Conservation (phyloP, 352 stramenopile species). For the Thalassiosira mediterranea region DNA sequence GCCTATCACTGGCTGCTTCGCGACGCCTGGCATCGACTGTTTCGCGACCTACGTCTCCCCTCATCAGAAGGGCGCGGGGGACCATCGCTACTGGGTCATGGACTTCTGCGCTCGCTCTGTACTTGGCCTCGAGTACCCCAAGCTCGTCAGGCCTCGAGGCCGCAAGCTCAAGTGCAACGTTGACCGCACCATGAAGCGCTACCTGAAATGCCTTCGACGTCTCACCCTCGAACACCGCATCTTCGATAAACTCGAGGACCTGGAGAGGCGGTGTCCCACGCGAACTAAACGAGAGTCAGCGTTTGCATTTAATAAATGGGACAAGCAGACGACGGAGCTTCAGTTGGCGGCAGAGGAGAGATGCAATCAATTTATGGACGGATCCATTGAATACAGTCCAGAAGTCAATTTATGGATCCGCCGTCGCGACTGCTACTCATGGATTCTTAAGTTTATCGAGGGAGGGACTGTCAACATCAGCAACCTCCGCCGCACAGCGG, state of each 20-base stretch:
- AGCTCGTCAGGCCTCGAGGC: not conserved
- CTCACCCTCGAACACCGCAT: not conserved
- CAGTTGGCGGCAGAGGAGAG: conserved; percentile 1
- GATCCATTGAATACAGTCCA: conserved; percentile 3
- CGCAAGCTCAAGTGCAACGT: not conserved
- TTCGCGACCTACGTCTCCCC: not conserved
- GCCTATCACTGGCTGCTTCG: conserved; percentile 1
- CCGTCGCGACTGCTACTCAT: not conserved
- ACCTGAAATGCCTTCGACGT: not conserved
- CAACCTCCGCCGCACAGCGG: not conserved
- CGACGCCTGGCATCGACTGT: not conserved
- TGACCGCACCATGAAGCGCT: not conserved
- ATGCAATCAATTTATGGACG: not conserved
- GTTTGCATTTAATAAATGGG: conserved; percentile 4
- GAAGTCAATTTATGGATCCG: not conserved
- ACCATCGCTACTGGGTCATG: not conserved
- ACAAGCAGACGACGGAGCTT: conserved; percentile 6
- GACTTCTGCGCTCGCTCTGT: conserved; percentile 5
- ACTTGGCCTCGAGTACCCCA: not conserved
- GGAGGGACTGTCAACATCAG: not conserved
- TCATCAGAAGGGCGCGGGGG: not conserved
- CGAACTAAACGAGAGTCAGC: not conserved
- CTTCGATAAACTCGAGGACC: not conserved
- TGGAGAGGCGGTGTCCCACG: not conserved
- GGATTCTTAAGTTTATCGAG: not conserved